Percentiles rank a stretch among this genome's conserved stretches.
These are phyloP conservation scores for Diutina sp. DNA, from an alignment of 1,139 yeast species.

Conservation along the genomic window DNA sequence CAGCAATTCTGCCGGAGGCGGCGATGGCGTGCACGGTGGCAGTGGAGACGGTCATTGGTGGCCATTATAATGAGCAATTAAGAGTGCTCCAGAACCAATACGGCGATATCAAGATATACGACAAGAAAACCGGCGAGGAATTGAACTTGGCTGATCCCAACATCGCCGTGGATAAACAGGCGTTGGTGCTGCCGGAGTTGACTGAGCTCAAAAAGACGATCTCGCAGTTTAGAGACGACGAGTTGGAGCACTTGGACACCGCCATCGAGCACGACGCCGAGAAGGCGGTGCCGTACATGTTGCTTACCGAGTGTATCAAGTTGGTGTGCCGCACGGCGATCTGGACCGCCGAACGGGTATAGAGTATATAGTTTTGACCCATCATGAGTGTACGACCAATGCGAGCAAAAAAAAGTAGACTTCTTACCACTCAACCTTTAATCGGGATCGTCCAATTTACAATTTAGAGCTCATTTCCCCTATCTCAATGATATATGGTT, in stretches of 20 bases:
- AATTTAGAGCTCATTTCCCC: too few relatives aligned
- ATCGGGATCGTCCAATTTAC: too few relatives aligned
- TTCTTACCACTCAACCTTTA: too few relatives aligned
- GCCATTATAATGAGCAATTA: constrained; percentile 85
- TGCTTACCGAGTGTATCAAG: constrained; percentile 81
- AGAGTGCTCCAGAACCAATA: constrained; percentile 59
- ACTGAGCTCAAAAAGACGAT: constrained; percentile 46
- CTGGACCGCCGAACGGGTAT: constrained; percentile 79
- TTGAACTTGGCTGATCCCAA: constrained; percentile 13
- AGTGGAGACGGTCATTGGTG: constrained; percentile 95
- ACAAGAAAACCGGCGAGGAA: constrained; percentile 26
- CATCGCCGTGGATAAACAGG: constrained; percentile 11
- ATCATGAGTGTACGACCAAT: background rate
- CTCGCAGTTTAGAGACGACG: constrained; percentile 82
- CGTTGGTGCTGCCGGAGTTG: constrained; percentile 38
- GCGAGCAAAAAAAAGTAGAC: background rate
- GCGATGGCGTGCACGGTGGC: constrained; percentile 99
- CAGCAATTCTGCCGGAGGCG: constrained; percentile 79
- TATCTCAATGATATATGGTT: too few relatives aligned
- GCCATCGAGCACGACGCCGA: constrained; percentile 89
- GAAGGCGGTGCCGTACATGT: constrained; percentile 81
- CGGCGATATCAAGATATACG: constrained; percentile 27
- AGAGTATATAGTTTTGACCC: background rate
- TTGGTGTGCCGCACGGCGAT: constrained; percentile 78
- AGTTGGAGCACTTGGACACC: constrained; percentile 87